Evolutionary conservation across 208 protist genomes (phyloP).

Genomic region (Trypanosoma conorhini): DNA sequence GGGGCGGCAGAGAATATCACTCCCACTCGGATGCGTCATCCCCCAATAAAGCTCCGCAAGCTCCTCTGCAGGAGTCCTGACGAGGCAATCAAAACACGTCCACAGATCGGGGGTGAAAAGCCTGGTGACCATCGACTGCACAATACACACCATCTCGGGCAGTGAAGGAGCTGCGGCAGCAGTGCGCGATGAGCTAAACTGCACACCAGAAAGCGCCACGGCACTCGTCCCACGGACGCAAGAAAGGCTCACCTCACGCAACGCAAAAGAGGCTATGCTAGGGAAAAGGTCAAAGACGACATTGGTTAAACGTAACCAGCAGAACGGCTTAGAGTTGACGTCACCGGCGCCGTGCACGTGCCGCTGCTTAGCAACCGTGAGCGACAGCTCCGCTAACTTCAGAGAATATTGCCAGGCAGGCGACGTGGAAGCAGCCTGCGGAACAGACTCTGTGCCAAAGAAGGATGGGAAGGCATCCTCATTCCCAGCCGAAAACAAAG

Average conservation of each 20-base stretch:
- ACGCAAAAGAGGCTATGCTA: background rate
- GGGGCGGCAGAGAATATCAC: background rate
- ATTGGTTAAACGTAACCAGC: conserved; percentile 6
- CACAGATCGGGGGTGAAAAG: conserved; percentile 5
- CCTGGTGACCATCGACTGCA: conserved; percentile 6
- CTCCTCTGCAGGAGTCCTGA: conserved; percentile 7
- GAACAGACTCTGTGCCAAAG: background rate
- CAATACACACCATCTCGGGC: conserved; percentile 2
- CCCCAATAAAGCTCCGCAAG: conserved; percentile 8
- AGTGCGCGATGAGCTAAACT: conserved; percentile 1
- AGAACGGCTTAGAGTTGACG: background rate
- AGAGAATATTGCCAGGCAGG: conserved; percentile 1
- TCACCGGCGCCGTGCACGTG: background rate
- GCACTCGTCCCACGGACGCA: background rate
- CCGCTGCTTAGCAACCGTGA: background rate
- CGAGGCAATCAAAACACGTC: conserved; percentile 14
- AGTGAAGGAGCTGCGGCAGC: background rate
- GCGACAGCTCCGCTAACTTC: background rate
- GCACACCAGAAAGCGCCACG: conserved; percentile 4
- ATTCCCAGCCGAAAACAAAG: background rate
- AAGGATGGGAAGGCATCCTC: background rate
- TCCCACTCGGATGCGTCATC: background rate
- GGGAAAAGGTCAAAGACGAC: background rate
- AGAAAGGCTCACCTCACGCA: background rate
- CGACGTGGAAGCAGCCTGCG: background rate